Evolutionary conservation across 2,329 filamentous ascomycete species (phyloP), one percentile per base, ranked within the genome.

Genomic region (Aciculosporium take): DNA sequence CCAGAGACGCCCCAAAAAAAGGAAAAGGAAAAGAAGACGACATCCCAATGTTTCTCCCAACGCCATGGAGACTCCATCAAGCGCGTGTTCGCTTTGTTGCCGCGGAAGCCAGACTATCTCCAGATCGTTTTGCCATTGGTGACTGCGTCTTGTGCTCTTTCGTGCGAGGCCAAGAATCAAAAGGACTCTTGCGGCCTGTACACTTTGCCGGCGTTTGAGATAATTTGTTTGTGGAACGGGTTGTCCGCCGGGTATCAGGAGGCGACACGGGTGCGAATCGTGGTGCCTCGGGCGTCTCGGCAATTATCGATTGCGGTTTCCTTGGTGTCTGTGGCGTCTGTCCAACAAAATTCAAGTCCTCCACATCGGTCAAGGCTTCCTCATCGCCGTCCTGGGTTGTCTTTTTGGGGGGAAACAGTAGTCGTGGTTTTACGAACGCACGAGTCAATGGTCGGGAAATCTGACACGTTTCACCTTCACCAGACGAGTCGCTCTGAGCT

Each of bases 401-500:
- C 49, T 68, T 68, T 46, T 64, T 65, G 31, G 63, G 60, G 4
- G 77, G 74, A 61, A 85, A 88, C 7, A 88, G 70, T 7, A 85
- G 71, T 27, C 80, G 76, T 12, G 82, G 82, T 59, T 82, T 80
- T 55, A 87, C 69, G 1, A 72, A 67, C n/a, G 79, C 78, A 44
- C 81, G 76, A 20, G 79, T 81, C 40, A 81, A 60, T 18, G 69
- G 74, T 24, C 57, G 56, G 44, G 55, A 48, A 24, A 61, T 58
- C 36, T 54, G 49, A 35, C 56, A 50, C 25, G 63, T 58, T 12
- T 56, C 52, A 39, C 63, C 61, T 35, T 58, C 56, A 13, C 51
- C 58, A 2, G 56, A 51, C 10, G 56, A 51, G 9, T 56, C 57
- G 7, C 57, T 61, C 32, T 62, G 52, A 20, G 47, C 50, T 8